Evolutionary conservation across 1,284 basidiomycete species (phyloP).

Genomic region (Inonotus hispidus): DNA sequence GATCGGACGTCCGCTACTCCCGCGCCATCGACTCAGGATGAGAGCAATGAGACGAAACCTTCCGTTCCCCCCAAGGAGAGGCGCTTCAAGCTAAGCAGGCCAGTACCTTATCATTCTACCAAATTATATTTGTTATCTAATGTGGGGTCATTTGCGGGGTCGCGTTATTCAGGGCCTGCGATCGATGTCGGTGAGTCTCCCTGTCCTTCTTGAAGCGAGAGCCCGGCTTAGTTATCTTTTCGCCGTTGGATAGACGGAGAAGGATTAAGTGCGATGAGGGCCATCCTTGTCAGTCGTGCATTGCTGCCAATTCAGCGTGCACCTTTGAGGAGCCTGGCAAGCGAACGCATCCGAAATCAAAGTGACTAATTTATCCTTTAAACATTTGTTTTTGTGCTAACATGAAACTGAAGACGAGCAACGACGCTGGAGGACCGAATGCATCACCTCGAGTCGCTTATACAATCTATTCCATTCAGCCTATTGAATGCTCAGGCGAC

Average conservation of each 20-base stretch:
- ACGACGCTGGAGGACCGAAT: slow-evolving; percentile 78
- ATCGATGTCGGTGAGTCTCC: slow-evolving; percentile 67
- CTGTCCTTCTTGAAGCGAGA: slow-evolving; percentile 4
- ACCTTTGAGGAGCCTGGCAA: slow-evolving; percentile 83
- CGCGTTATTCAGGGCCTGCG: slow-evolving; percentile 56
- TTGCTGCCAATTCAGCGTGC: slow-evolving; percentile 70
- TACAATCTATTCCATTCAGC: slow-evolving; percentile 74
- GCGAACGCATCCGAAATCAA: slow-evolving; percentile 76
- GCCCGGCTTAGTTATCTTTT: slow-evolving; percentile 1
- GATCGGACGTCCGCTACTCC: slow-evolving; percentile 2
- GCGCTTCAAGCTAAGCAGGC: slow-evolving; percentile 81
- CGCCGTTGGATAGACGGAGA: slow-evolving; percentile 46
- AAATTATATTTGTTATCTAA: not conserved
- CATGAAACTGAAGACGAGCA: slow-evolving; percentile 45
- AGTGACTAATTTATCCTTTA: slow-evolving; percentile 39
- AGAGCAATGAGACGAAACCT: slow-evolving; percentile 7
- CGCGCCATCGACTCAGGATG: not conserved
- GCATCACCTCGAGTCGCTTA: slow-evolving; percentile 77
- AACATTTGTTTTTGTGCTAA: not conserved
- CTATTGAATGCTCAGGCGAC: slow-evolving; percentile 46
- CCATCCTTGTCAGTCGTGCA: slow-evolving; percentile 77
- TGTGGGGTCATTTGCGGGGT: not conserved
- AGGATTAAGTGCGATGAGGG: slow-evolving; percentile 82
- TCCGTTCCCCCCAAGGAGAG: slow-evolving; percentile 51
- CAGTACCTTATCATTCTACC: slow-evolving; percentile 24